A percentile compares a stretch with the other conserved stretches of the same genome.
phyloP scores from a whole-genome alignment of 2,329 filamentous ascomycete genomes.

The Ustulina deusta region DNA sequence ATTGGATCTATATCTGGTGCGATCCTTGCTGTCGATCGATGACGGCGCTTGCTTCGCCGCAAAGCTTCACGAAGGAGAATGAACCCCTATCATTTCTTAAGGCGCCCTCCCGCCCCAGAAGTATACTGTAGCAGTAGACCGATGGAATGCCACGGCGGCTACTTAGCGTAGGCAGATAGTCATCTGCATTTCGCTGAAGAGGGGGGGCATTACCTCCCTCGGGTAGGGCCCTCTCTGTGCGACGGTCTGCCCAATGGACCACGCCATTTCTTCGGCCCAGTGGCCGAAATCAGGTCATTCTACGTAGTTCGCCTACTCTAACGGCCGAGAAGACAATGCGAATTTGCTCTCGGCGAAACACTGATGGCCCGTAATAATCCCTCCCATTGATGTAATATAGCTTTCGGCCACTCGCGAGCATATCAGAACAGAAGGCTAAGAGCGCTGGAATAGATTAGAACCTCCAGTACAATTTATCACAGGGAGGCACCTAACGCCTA shows the following conservation, averaged over 20 bases:
- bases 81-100: slow-evolving; percentile 27
- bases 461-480: not conserved
- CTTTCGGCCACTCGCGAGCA: slow-evolving; percentile 5
- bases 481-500: not conserved
- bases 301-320: slow-evolving; percentile 34
- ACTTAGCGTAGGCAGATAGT: slow-evolving; percentile 36
- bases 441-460: not conserved
- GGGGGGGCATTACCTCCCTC: slow-evolving; percentile 38
- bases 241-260: slow-evolving; percentile 42
- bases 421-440: not conserved
- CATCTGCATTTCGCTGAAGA: slow-evolving; percentile 43
- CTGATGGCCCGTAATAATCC: slow-evolving; percentile 16
- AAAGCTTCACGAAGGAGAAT: slow-evolving; percentile 37
- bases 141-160: slow-evolving; percentile 38
- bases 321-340: slow-evolving; percentile 40
- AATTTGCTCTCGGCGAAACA: slow-evolving; percentile 37
- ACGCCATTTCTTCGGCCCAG: slow-evolving; percentile 40
- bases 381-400: slow-evolving; percentile 23
- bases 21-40: slow-evolving; percentile 47
- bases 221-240: slow-evolving; percentile 48
- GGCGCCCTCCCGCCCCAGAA: slow-evolving; percentile 14
- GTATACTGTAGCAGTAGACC: slow-evolving; percentile 12
- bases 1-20: slow-evolving; percentile 23
- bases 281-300: slow-evolving; percentile 41
- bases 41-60: slow-evolving; percentile 40